Conservation (phyloP, 441 rosid genomes). For the Euphorbia corollata region DNA sequence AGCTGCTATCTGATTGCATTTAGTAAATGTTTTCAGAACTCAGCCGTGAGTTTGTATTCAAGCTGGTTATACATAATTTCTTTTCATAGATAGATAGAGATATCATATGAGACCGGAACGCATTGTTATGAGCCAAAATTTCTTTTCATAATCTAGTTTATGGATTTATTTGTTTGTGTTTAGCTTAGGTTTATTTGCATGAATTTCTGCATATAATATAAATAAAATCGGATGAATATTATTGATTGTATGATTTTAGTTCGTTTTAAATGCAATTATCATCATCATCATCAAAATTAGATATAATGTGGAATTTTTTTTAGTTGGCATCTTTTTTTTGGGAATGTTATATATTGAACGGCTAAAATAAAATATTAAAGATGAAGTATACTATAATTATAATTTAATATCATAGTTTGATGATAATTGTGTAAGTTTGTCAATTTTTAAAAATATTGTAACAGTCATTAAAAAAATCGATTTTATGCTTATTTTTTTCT, state of each 20-base stretch:
- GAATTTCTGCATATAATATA: neutral
- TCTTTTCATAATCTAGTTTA: neutral
- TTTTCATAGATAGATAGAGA: neutral
- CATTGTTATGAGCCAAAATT: neutral
- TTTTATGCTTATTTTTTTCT: no score
- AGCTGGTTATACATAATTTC: constrained; percentile 2
- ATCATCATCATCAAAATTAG: no score
- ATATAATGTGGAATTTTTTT: no score
- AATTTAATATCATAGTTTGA: no score
- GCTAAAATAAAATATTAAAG: neutral
- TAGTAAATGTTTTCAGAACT: neutral
- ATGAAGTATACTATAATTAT: neutral
- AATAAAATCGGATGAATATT: neutral
- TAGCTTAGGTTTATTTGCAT: neutral
- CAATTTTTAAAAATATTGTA: no score
- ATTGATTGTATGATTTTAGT: no score
- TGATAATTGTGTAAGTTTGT: no score
- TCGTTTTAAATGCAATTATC: no score
- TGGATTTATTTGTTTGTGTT: neutral
- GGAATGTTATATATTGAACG: neutral
- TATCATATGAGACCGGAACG: neutral
- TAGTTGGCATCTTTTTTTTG: neutral
- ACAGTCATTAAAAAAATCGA: no score
- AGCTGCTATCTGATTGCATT: neutral
- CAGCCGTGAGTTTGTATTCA: neutral